Conservation (phyloP, 192 early-diverging fungal genomes). For the Paraglomus brasilianum region DNA sequence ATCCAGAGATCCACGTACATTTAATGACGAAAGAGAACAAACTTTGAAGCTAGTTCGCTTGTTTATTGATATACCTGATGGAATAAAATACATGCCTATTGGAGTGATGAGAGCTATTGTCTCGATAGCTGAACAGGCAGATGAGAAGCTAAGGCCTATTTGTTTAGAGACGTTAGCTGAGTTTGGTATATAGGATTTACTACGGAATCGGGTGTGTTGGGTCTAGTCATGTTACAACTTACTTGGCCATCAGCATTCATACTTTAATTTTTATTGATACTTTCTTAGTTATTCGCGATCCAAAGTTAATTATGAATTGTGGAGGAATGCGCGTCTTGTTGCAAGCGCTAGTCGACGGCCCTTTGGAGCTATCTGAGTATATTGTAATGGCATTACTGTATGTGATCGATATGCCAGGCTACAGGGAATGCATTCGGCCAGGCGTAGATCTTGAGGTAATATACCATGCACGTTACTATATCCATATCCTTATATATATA, state of each 20-base stretch:
- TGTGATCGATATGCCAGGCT: slow-evolving; percentile 69
- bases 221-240: not conserved
- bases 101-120: slow-evolving; percentile 70
- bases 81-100: slow-evolving; percentile 57
- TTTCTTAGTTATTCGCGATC: slow-evolving; percentile 57
- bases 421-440: slow-evolving; percentile 64
- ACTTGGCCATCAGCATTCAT: not conserved
- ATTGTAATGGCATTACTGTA: slow-evolving; percentile 65
- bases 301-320: slow-evolving; percentile 53
- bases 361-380: slow-evolving; percentile 55
- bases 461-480: too few relatives aligned
- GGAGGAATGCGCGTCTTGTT: slow-evolving; percentile 73
- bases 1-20: slow-evolving; percentile 54
- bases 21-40: slow-evolving; percentile 77
- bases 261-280: not conserved
- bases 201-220: not conserved
- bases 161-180: slow-evolving; percentile 79
- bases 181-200: slow-evolving; percentile 49
- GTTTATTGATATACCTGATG: slow-evolving; percentile 66
- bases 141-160: slow-evolving; percentile 71
- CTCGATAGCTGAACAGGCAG: slow-evolving; percentile 73
- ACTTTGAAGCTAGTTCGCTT: slow-evolving; percentile 69
- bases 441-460: slow-evolving; percentile 74
- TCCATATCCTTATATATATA: not conserved
- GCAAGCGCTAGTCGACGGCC: slow-evolving; percentile 62